Evolutionary conservation across 1,139 yeast species (phyloP).

Genomic region (Scheffersomyces insectosa): DNA sequence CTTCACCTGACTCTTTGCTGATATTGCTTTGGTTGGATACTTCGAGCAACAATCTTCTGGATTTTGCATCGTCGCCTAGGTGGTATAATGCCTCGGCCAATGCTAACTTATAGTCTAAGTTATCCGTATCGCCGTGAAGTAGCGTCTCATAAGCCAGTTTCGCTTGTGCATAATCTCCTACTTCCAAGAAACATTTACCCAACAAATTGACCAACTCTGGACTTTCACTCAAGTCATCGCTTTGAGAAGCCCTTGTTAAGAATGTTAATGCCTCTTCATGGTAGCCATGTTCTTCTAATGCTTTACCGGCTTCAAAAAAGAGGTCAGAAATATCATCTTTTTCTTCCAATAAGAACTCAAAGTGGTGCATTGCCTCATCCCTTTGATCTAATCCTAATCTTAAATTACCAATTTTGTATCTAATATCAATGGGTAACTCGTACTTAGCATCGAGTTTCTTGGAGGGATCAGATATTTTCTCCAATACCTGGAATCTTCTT

Average conservation of each 20-base stretch:
- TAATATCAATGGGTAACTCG: conserved; percentile 78
- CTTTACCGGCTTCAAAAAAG: conserved; percentile 73
- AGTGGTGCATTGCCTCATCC: conserved; percentile 74
- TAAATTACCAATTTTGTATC: conserved; percentile 75
- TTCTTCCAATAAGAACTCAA: conserved; percentile 58
- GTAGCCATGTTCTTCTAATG: conserved; percentile 65
- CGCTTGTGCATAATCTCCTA: conserved; percentile 71
- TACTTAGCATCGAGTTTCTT: conserved; percentile 26
- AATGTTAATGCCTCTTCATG: conserved; percentile 73
- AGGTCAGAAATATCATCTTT: conserved; percentile 67
- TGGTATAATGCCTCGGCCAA: conserved; percentile 81
- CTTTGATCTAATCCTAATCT: conserved; percentile 65
- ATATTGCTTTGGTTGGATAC: conserved; percentile 27
- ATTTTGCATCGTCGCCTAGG: conserved; percentile 64
- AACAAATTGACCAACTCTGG: conserved; percentile 59
- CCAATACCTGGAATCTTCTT: conserved; percentile 49
- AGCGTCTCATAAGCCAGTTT: conserved; percentile 61
- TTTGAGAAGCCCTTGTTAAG: conserved; percentile 52
- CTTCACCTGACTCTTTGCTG: conserved; percentile 16
- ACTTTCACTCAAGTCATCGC: conserved; percentile 45
- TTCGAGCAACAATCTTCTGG: conserved; percentile 57
- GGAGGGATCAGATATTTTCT: conserved; percentile 10
- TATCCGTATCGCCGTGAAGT: conserved; percentile 57
- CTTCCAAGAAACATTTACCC: conserved; percentile 77
- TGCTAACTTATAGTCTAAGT: conserved; percentile 72